Base-by-base conservation (phyloP, 140 eudicot species). In the Oenanthe javanica region DNA sequence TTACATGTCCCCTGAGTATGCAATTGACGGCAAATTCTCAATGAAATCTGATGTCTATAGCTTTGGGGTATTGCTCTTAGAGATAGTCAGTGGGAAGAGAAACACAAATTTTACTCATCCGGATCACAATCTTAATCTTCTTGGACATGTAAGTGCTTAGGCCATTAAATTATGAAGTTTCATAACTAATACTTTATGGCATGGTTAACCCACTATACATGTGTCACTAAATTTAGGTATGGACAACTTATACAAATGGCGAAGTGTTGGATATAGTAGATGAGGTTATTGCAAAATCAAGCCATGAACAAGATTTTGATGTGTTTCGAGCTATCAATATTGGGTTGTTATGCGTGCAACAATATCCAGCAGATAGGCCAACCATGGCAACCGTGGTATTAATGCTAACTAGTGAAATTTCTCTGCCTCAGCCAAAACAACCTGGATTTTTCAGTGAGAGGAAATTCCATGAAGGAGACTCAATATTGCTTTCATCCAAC, bases 301-400 rank as follows among this genome's bases (percentile, higher is more conserved):
- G 31, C 31, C 31, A 31, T 31, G 31, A 31, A 31, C 31, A 31
- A 31, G 31, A 31, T 31, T 31, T 31, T 31, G 31, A 31, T 31
- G 31, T 31, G 31, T 31, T 31, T 31, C 31, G 31, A 31, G 31
- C 31, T 31, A 31, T 31, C 31, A 31, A 31, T 31, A 83, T 87
- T 9, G 89, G 91, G 38, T 83, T 87, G 50, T 67, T 87, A 67
- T 89, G 94, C 18, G 93, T 87, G 79, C 91, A 89, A 73, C 83
- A 81, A 54, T 47, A 31, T 21, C 88, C 91, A 16, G 83, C 84
- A 77, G 89, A 89, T 36, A 85, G 94, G 71, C 90, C 90, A 18
- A 75, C 48, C 14, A 85, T 89, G 91, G 42, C 89, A 38, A 69
- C 83, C 6, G 88, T 87, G 46, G 85, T 89, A 43, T 7, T 87